Conservation (phyloP, 768 basidiomycete species). For the Amylocystis lapponica region DNA sequence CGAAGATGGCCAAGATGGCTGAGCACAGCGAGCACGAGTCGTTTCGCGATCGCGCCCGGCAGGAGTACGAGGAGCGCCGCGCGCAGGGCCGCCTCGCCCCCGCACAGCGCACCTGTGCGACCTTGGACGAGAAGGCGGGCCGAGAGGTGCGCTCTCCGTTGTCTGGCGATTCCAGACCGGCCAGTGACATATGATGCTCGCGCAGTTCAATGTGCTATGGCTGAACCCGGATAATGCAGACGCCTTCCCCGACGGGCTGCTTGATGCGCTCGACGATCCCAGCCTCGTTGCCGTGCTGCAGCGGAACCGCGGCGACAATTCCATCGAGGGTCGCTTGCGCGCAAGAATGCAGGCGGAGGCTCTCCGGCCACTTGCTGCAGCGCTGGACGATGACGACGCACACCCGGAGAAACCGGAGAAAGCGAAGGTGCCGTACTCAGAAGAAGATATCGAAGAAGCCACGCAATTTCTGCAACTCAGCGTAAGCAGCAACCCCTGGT, state of each 20-base stretch:
- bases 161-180: not conserved
- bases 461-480: conserved; percentile 60
- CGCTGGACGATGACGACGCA: conserved; percentile 27
- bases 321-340: conserved; percentile 47
- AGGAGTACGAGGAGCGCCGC: conserved; percentile 71
- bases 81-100: conserved; percentile 66
- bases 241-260: conserved; percentile 60
- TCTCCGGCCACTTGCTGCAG: conserved; percentile 40
- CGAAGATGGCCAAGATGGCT: conserved; percentile 64
- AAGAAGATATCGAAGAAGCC: conserved; percentile 61
- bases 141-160: conserved; percentile 44
- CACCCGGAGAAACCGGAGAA: conserved; percentile 18
- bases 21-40: conserved; percentile 48
- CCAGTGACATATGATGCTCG: not conserved
- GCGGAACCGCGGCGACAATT: conserved; percentile 17
- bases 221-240: conserved; percentile 61
- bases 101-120: conserved; percentile 69
- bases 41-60: conserved; percentile 65
- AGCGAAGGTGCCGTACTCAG: conserved; percentile 33
- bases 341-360: conserved; percentile 74
- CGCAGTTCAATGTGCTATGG: conserved; percentile 79
- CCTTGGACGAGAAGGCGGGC: conserved; percentile 69
- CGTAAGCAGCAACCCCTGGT: conserved; percentile 30
- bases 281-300: conserved; percentile 20
- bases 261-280: conserved; percentile 49